phyloP scores from a whole-genome alignment of 116 monocot genomes.

The Posidonia oceanica region DNA sequence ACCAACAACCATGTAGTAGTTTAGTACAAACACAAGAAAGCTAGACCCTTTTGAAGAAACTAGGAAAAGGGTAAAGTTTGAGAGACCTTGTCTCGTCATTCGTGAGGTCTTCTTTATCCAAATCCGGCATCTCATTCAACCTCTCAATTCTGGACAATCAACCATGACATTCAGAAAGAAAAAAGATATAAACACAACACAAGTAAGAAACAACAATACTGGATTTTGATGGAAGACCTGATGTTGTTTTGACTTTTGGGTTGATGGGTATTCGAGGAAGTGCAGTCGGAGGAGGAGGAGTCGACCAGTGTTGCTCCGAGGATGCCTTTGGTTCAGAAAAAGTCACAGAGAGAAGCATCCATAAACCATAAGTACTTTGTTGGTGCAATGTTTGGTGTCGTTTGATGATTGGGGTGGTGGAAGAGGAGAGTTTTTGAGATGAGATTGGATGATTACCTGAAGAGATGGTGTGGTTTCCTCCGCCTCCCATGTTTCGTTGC shows the following conservation, averaged over 20 bases:
- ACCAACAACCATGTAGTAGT: neutral
- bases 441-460: neutral
- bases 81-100: neutral
- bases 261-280: neutral
- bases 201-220: neutral
- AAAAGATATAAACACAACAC: neutral
- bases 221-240: neutral
- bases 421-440: neutral
- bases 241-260: neutral
- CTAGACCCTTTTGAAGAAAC: neutral
- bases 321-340: neutral
- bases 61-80: neutral
- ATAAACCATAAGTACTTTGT: neutral
- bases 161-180: too few relatives aligned
- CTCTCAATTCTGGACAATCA: neutral
- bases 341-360: neutral
- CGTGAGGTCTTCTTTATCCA: neutral
- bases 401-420: neutral
- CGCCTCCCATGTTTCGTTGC: conserved; percentile 1
- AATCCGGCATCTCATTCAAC: neutral
- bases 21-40: neutral
- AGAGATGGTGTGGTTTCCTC: neutral
- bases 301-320: neutral
- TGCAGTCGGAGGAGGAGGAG: neutral
- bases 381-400: neutral